These are phyloP conservation scores for Pistacia atlantica DNA, from an alignment of 345 rosid genomes.

Conservation along the genomic window DNA sequence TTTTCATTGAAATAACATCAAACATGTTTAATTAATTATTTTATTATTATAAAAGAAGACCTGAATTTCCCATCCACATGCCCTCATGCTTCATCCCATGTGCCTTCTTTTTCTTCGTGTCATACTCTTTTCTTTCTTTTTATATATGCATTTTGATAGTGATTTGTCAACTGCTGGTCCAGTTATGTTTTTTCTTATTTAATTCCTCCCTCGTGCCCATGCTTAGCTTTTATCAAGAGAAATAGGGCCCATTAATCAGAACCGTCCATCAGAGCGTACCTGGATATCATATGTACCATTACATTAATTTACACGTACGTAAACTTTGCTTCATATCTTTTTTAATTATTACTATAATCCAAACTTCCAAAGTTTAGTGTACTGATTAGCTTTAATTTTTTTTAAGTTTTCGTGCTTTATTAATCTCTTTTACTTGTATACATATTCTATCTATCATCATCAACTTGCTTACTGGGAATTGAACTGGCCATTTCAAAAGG, in stretches of 20 bases:
- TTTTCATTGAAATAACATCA: background rate
- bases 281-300: too few species aligned
- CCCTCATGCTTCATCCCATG: conserved; percentile 42
- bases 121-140: conserved; percentile 11
- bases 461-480: conserved; percentile 7
- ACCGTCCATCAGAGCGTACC: conserved; percentile 15
- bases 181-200: conserved; percentile 13
- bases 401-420: background rate
- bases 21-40: background rate
- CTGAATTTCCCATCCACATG: conserved; percentile 37
- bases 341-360: background rate
- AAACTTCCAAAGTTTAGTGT: background rate
- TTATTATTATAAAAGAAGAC: background rate
- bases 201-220: conserved; percentile 16
- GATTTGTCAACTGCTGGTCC: conserved; percentile 46
- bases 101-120: conserved; percentile 32
- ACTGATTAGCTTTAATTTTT: background rate
- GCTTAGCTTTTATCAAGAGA: conserved; percentile 21
- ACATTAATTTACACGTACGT: too few species aligned
- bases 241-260: conserved; percentile 24
- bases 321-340: background rate
- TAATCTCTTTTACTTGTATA: background rate
- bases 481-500: background rate
- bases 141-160: conserved; percentile 30
- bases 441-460: background rate